These are phyloP conservation scores for Aspergillus costaricaensis DNA, from an alignment of 2,329 filamentous ascomycete genomes.

Conservation along the genomic window DNA sequence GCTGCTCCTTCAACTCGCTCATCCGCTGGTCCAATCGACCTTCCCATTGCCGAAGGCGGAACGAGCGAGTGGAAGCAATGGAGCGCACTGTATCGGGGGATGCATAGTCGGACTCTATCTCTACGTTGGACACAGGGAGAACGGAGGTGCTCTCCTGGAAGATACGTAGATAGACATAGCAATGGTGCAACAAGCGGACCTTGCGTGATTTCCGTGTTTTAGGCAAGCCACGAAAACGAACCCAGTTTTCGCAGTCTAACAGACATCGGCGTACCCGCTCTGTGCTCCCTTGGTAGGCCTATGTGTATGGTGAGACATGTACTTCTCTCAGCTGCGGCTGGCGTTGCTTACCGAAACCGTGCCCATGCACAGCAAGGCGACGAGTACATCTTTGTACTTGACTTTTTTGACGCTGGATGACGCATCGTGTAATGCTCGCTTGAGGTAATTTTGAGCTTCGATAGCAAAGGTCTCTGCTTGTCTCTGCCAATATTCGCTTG, in stretches of 20 bases:
- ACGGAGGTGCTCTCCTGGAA: slow-evolving; percentile 45
- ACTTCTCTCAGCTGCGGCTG: background rate
- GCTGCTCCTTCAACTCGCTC: slow-evolving; percentile 36
- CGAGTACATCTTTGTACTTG: slow-evolving; percentile 50
- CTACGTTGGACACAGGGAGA: background rate
- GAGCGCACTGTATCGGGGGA: slow-evolving; percentile 24
- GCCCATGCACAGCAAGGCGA: slow-evolving; percentile 48
- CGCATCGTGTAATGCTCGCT: slow-evolving; percentile 38
- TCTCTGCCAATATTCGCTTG: slow-evolving; percentile 35
- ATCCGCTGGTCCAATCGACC: slow-evolving; percentile 35
- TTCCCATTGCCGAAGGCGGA: slow-evolving; percentile 32
- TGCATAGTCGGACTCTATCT: background rate
- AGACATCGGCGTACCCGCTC: slow-evolving; percentile 43
- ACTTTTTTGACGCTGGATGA: slow-evolving; percentile 38
- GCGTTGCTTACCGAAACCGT: slow-evolving; percentile 31
- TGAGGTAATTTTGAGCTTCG: slow-evolving; percentile 35
- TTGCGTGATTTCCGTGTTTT: slow-evolving; percentile 45
- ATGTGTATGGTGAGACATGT: background rate
- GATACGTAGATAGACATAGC: slow-evolving; percentile 50
- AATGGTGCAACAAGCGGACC: slow-evolving; percentile 49
- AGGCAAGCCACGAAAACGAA: slow-evolving; percentile 41
- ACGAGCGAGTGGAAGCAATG: slow-evolving; percentile 37
- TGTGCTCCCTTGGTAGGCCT: slow-evolving; percentile 33
- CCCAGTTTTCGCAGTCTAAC: slow-evolving; percentile 49
- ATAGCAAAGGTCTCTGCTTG: slow-evolving; percentile 31